Evolutionary conservation across 148 eudicot species (phyloP).

Genomic region (Vaccinium vitisidaea): DNA sequence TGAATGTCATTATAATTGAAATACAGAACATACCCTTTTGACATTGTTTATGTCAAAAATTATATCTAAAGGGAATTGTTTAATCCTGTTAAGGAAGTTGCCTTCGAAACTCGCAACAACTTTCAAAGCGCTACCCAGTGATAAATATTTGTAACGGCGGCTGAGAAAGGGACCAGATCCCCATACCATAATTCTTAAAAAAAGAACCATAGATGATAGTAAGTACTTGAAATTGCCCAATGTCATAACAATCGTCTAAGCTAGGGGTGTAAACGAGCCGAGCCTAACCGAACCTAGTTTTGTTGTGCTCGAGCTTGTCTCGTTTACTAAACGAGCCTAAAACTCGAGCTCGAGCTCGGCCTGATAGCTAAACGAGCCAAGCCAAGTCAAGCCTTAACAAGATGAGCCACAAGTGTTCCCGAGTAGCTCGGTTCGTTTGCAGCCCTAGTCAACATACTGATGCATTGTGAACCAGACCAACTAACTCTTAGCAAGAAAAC

Average conservation of each 20-base stretch:
- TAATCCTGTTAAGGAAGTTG: constrained; percentile 90
- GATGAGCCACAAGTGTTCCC: too few species aligned
- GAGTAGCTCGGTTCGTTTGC: too few species aligned
- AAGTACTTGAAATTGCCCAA: not conserved
- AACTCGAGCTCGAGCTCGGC: too few species aligned
- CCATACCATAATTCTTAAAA: not conserved
- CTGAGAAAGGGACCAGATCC: not conserved
- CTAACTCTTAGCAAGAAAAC: not conserved
- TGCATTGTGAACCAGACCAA: not conserved
- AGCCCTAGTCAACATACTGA: not conserved
- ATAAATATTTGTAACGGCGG: constrained; percentile 17
- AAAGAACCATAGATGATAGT: not conserved
- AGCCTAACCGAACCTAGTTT: too few species aligned
- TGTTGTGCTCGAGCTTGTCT: too few species aligned
- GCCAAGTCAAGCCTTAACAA: too few species aligned
- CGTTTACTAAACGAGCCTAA: too few species aligned
- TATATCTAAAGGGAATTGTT: constrained; percentile 91
- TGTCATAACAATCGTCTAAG: not conserved
- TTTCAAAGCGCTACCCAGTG: constrained; percentile 92
- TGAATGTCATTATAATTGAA: not conserved
- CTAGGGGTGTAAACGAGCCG: too few species aligned
- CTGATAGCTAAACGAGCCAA: too few species aligned
- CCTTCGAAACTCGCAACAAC: constrained; percentile 98
- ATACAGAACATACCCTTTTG: constrained; percentile 64
- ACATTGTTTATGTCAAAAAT: constrained; percentile 94